These are phyloP conservation scores for Malassezia globosa DNA, from an alignment of 1,284 basidiomycete species.

Conservation along the genomic window DNA sequence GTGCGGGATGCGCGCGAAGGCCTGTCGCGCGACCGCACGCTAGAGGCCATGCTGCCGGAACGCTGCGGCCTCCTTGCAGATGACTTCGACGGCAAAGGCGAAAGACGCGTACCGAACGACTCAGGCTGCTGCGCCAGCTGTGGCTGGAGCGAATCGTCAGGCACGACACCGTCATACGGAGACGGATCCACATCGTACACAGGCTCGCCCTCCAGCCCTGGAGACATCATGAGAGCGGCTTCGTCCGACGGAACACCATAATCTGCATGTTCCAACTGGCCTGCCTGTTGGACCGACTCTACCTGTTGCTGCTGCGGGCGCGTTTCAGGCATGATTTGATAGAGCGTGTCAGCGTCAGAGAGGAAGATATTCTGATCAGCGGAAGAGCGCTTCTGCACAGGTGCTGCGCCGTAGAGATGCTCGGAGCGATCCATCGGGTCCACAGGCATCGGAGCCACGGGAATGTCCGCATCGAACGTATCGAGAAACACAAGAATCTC, in stretches of 20 bases:
- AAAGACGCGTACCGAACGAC: background rate
- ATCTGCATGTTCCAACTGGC: background rate
- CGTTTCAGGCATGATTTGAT: background rate
- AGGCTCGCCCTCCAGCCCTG: background rate
- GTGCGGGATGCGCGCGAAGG: too few relatives aligned
- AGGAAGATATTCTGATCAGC: background rate
- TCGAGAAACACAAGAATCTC: constrained; percentile 46
- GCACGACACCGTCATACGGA: background rate
- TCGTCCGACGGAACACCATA: too few relatives aligned
- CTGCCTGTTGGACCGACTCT: background rate
- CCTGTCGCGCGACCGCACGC: background rate
- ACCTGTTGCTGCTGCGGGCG: background rate
- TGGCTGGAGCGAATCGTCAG: constrained; percentile 1
- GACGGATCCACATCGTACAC: background rate
- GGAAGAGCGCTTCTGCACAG: background rate
- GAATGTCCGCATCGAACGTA: constrained; percentile 41
- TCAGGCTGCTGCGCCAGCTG: background rate
- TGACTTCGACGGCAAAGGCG: background rate
- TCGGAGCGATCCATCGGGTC: background rate
- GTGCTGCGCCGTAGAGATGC: background rate
- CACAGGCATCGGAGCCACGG: constrained; percentile 18
- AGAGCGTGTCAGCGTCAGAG: background rate
- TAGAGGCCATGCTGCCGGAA: background rate
- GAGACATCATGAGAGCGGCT: too few relatives aligned
- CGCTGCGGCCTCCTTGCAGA: constrained; percentile 18